Evolutionary conservation across 1,139 yeast genomes (phyloP).

Genomic region (Debaryomyces udenii): DNA sequence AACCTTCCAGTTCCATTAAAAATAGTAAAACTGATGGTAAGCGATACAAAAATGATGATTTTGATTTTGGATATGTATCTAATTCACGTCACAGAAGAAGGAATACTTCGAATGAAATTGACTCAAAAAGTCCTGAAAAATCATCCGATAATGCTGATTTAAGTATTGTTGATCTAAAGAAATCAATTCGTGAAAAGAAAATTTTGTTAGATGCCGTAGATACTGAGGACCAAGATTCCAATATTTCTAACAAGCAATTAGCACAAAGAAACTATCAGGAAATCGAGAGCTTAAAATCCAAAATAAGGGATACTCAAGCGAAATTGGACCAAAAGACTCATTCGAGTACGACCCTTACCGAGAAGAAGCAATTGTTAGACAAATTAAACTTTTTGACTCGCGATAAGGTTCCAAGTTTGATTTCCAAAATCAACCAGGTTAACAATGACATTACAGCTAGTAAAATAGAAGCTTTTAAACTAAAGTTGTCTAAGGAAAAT

Average conservation of each 20-base stretch:
- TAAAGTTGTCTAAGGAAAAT: constrained; percentile 56
- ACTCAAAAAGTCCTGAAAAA: constrained; percentile 8
- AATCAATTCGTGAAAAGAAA: constrained; percentile 67
- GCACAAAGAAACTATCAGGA: constrained; percentile 42
- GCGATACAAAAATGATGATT: constrained; percentile 71
- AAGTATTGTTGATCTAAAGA: constrained; percentile 56
- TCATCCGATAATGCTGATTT: constrained; percentile 34
- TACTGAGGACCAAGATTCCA: constrained; percentile 60
- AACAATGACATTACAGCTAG: constrained; percentile 72
- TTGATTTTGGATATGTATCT: constrained; percentile 64
- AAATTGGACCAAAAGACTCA: constrained; percentile 38
- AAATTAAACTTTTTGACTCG: constrained; percentile 58
- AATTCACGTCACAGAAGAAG: constrained; percentile 62
- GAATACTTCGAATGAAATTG: constrained; percentile 21
- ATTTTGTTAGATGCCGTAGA: constrained; percentile 73
- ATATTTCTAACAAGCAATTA: constrained; percentile 21
- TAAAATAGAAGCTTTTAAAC: constrained; percentile 64
- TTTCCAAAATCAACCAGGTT: constrained; percentile 59
- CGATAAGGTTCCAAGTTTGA: constrained; percentile 69
- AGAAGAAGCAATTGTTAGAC: constrained; percentile 47
- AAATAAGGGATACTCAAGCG: constrained; percentile 59
- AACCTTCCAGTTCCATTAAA: constrained; percentile 30
- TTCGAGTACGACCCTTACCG: constrained; percentile 36
- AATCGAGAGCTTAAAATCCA: constrained; percentile 64
- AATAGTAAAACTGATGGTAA: constrained; percentile 50